Base-by-base conservation (phyloP, 108 stramenopile genomes). In the Seminavis robusta region DNA sequence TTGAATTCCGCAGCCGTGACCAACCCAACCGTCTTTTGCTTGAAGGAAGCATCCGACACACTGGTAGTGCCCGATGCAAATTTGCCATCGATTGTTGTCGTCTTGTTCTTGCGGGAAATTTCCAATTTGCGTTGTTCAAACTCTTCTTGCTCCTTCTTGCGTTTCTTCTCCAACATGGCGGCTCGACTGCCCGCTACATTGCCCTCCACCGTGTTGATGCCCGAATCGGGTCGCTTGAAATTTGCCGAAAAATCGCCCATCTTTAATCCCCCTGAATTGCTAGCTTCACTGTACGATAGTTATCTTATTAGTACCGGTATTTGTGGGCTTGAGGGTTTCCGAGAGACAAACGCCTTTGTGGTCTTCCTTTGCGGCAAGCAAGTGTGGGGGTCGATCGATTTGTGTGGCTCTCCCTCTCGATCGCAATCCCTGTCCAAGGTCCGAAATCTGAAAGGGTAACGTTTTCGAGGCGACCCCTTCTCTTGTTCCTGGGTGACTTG, bases 191-290 rank as follows among this genome's bases (percentile, higher is more conserved):
- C 92, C 29, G 86, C 74, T 8, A 89, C 86, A 46, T 89, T 86
- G 0, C 92, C 92, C 61, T 94, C 92, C 46, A 94, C 87, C 15
- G 92, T 94, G 45, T 81, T 70, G 38, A 84, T 75, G 25, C 89
- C 89, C 2, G 89, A 75, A 40, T 84, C 84, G 44, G 84, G 85
- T 16, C 88, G 84, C 19, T 71, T 65, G 58, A 94, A 90, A 43
- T 75, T 79, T 43, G 76, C 80, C 16, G 65, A 53, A 73, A 92
- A 88, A 72, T 92, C 90, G 34, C 87, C 86, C 84, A 86, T 90
- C n/a, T n/a, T n/a, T n/a, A n/a, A n/a, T n/a, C n/a, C n/a, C n/a
- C n/a, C n/a, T n/a, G 37, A 20, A n/a, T 76, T 42, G 27, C 17
- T 52, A 11, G 36, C 36, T 37, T 13, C 11, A 37, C 36, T 37